Conservation (phyloP, 2,329 filamentous ascomycete species). For the Neonectria coccinea region DNA sequence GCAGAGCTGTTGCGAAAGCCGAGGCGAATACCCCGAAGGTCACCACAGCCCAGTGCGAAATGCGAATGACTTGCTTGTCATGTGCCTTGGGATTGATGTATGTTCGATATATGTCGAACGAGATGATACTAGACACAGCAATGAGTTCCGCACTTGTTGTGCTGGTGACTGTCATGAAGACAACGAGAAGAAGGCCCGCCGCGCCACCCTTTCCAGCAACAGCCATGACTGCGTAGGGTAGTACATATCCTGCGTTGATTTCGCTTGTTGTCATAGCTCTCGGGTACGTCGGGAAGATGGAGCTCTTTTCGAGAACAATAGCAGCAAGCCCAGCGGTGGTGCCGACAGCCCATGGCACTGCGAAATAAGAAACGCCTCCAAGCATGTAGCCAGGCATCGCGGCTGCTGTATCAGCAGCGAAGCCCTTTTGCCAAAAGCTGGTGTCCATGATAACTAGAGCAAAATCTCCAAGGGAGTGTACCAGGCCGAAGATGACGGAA, state of each 20-base stretch:
- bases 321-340: slow-evolving; percentile 86
- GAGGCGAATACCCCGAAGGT: slow-evolving; percentile 23
- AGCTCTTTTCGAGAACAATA: slow-evolving; percentile 78
- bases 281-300: slow-evolving; percentile 75
- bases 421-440: slow-evolving; percentile 89
- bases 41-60: slow-evolving; percentile 24
- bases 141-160: slow-evolving; percentile 74
- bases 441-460: slow-evolving; percentile 83
- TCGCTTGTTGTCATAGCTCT: slow-evolving; percentile 76
- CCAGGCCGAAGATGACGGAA: slow-evolving; percentile 64
- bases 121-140: slow-evolving; percentile 83
- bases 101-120: slow-evolving; percentile 86
- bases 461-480: slow-evolving; percentile 73
- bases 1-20: slow-evolving; percentile 20
- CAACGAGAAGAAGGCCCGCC: slow-evolving; percentile 77
- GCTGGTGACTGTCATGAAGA: slow-evolving; percentile 89
- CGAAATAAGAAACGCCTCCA: slow-evolving; percentile 78
- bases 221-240: slow-evolving; percentile 83
- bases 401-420: slow-evolving; percentile 82
- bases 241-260: slow-evolving; percentile 80
- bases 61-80: slow-evolving; percentile 68
- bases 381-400: slow-evolving; percentile 88
- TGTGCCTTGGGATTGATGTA: slow-evolving; percentile 81
- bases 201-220: slow-evolving; percentile 83
- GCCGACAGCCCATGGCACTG: slow-evolving; percentile 85